These are phyloP conservation scores for Thelonectria blattea DNA, from an alignment of 2,329 filamentous ascomycete genomes.

Conservation along the genomic window DNA sequence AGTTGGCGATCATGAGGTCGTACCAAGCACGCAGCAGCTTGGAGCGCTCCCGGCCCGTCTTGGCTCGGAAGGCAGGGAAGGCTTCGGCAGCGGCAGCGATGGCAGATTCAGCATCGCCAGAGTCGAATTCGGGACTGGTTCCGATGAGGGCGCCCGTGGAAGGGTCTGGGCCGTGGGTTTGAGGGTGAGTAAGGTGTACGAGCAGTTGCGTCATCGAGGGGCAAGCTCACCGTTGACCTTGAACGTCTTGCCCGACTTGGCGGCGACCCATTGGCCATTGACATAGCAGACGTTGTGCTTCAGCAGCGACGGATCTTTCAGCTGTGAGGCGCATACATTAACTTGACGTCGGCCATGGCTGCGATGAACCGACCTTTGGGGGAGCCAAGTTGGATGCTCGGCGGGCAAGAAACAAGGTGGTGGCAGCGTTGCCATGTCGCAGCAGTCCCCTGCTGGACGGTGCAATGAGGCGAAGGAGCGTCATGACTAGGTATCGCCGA, in stretches of 20 bases:
- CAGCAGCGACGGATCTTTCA: conserved; percentile 81
- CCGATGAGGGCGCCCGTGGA: conserved; percentile 82
- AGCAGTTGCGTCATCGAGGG: not conserved
- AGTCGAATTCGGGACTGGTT: conserved; percentile 82
- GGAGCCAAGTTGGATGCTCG: conserved; percentile 56
- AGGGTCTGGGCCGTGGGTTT: conserved; percentile 64
- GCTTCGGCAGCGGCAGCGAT: conserved; percentile 84
- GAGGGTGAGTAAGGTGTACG: conserved; percentile 11
- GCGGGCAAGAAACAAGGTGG: conserved; percentile 38
- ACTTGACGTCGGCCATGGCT: not conserved
- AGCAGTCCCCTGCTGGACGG: conserved; percentile 36
- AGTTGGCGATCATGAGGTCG: conserved; percentile 78
- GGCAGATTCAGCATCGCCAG: conserved; percentile 77
- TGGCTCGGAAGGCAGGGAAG: conserved; percentile 71
- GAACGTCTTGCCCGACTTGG: conserved; percentile 89
- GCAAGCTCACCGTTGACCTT: conserved; percentile 70
- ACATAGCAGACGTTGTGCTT: conserved; percentile 85
- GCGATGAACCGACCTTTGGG: conserved; percentile 44
- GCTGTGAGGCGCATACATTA: conserved; percentile 49
- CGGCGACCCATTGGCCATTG: conserved; percentile 89
- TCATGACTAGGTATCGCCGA: conserved; percentile 35
- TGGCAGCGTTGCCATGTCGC: conserved; percentile 36
- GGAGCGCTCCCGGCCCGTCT: conserved; percentile 76
- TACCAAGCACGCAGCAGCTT: conserved; percentile 82
- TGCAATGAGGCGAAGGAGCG: conserved; percentile 41